Base-by-base conservation (phyloP, 192 early-diverging fungal genomes). In the Rhizoclosmatium globosum region DNA sequence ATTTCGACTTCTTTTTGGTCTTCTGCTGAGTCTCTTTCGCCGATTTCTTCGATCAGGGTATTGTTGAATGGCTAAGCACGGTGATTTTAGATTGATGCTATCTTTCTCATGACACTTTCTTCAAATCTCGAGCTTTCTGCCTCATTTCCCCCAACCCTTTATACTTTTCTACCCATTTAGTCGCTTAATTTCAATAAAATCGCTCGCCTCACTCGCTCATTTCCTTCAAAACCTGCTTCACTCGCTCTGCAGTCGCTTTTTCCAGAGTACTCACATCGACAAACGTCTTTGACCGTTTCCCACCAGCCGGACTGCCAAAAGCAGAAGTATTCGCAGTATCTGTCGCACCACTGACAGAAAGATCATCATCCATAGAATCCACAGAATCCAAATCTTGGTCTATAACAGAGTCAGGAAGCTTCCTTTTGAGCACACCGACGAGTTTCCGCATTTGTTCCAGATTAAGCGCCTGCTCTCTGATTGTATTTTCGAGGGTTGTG, bases 401-500 rank as follows among this genome's bases (percentile, higher is more conserved):
- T 31, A 65, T 21, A 0, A 7, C 46, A 9, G 67, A 45, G 4
- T 68, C 67, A 15, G 31, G 19, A 1, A 21, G 31, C 17, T 62
- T 69, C n/a, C 79, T 72, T 41, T 74, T 76, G 21, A 80, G n/a
- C 15, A 75, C 39, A 4, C 68, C 84, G 15, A 83, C 42, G 41
- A 77, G 72, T 44, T 56, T 23, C 6, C 79, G 60, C 84, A 85
- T 81, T 21, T 83, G 64, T 48, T 87, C 81, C 56, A 87, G 70
- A 46, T 64, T 67, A 15, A 76, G 78, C 3, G 86, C 64, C 74
- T 87, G 86, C 60, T 87, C 77, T 4, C 86, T 77, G 43, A 87
- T 86, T n/a, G 86, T 87, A 46, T 76, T 79, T 59, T 87, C 86
- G 3, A 87, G 73, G 9, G 85, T 85, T 9, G 81, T 61, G 70